Evolutionary conservation across 2,329 filamentous ascomycete species (phyloP), one percentile per base, ranked within the genome.

Genomic region (Phyllachora maydis): DNA sequence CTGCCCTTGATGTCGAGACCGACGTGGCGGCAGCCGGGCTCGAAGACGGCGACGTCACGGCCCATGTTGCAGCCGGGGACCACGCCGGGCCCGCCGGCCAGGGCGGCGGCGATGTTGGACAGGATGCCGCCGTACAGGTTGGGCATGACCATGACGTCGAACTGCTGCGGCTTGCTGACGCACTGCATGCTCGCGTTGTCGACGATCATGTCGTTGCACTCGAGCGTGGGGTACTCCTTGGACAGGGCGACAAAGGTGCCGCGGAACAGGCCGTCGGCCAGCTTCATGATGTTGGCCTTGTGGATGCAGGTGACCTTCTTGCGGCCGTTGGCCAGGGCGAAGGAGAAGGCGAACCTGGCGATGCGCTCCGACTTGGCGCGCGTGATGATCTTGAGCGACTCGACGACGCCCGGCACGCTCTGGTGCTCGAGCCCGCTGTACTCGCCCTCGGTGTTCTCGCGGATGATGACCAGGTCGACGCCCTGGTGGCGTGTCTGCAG

Each of bases 201-300:
- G 54, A 98, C 88, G 52, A 98, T 98, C 85, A 98, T 93, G 59
- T 98, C 88, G 63, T 90, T 90, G 47, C 74, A 75, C 63, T 93
- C 78, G 40, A 98, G 65, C 32, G 79, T 90, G 30, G 88, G 85
- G 61, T 88, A 98, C 52, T 92, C 81, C 61, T 90, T 77, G 36
- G 82, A 78, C 38, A 88, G 72, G 43, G 72, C 65, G 62, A 91
- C 81, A 66, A 95, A 90, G 38, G 88, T 95, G 59, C 73, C 85
- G 51, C 88, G 77, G 79, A 98, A 98, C 28, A 98, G 77, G 55
- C 88, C 88, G 41, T 98, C 88, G 50, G 83, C 85, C 29, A 98
- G 67, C 69, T 98, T 98, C 88, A 98, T 98, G 62, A 98, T 98
- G 67, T 98, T 98, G 57, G 88, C 88, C 69, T 98, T 98, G 75